Evolutionary conservation across 1,284 basidiomycete genomes (phyloP), one percentile per base, ranked within the genome.

Genomic region (Ceratobasidium sp.): DNA sequence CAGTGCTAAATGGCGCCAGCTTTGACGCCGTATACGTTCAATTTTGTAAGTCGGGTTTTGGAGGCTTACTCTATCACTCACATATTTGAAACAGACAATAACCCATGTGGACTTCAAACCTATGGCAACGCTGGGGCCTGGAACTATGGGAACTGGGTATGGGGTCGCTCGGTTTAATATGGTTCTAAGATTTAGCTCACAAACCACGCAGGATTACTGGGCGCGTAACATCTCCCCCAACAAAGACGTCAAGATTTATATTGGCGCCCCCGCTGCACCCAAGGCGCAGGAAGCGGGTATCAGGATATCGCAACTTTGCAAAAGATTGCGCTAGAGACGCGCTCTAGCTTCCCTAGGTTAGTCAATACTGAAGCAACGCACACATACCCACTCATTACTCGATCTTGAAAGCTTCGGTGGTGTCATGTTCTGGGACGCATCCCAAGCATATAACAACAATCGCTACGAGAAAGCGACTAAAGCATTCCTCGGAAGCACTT

Each of bases 351-450:
- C 79, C 86, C 87, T 1, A 67, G 64, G 64, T 67, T 43, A 12
- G 32, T 17, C 27, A 13, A 22, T 25, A 12, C 20, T 31, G 13
- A 5, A 8, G 8, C n/a, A 45, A 1, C 50, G 1, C 15, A 42
- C 12, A 4, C 1, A 17, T 27, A 38, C 38, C 15, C 31, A 3
- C n/a, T 22, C 6, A 47, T 40, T 34, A 25, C 17, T 22, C n/a
- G 6, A 5, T 45, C 15, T 17, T n/a, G 1, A 12, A 45, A 67
- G 86, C 0, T 90, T 89, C 71, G 87, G 88, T 17, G 88, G 88
- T 31, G 65, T 89, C 17, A 90, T 89, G 87, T 75, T 90, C 52
- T 90, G 87, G 87, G 88, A 88, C 75, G 84, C 83, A 43, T 88
- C 87, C 49, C 87, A 89, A 76, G 87, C 88, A 13, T 87, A 85